phyloP scores from a whole-genome alignment of 2,329 filamentous ascomycete species.

The Aspergillus piperis region DNA sequence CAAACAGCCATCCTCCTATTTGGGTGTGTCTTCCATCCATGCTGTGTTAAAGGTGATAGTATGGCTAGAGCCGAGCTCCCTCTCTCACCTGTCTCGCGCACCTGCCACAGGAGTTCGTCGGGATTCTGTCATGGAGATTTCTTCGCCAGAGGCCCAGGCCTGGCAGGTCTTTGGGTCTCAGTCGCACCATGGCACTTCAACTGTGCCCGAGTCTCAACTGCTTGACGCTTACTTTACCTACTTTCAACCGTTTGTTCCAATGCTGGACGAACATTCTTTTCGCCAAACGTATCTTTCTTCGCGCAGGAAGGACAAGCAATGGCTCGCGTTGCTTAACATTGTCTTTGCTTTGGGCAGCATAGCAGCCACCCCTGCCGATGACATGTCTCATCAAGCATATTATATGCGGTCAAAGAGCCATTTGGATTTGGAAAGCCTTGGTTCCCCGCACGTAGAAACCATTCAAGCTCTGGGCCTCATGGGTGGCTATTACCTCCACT shows the following conservation, averaged over 20 bases:
- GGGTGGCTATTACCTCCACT: slow-evolving; percentile 76
- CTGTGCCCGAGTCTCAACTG: slow-evolving; percentile 65
- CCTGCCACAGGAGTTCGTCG: slow-evolving; percentile 25
- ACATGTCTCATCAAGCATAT: slow-evolving; percentile 69
- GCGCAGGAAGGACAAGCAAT: slow-evolving; percentile 65
- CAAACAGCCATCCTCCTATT: slow-evolving; percentile 64
- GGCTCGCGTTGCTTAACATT: slow-evolving; percentile 73
- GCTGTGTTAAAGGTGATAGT: slow-evolving; percentile 71
- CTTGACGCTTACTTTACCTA: slow-evolving; percentile 76
- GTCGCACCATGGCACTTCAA: slow-evolving; percentile 44
- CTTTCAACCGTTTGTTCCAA: slow-evolving; percentile 70
- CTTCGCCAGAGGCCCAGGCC: slow-evolving; percentile 20
- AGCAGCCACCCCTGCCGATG: slow-evolving; percentile 62
- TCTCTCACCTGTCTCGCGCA: slow-evolving; percentile 50
- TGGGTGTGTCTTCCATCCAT: slow-evolving; percentile 74
- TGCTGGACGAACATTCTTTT: slow-evolving; percentile 72
- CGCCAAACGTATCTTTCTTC: slow-evolving; percentile 65
- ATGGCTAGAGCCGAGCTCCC: slow-evolving; percentile 54
- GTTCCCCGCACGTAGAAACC: slow-evolving; percentile 70
- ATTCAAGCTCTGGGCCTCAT: slow-evolving; percentile 71
- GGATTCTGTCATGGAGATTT: slow-evolving; percentile 22
- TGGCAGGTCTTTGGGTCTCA: slow-evolving; percentile 28
- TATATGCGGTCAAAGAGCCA: slow-evolving; percentile 69
- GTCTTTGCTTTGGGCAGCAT: slow-evolving; percentile 76
- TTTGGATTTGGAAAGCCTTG: slow-evolving; percentile 66